phyloP scores from a whole-genome alignment of 75 land plant genomes.

The Larix kaempferi region DNA sequence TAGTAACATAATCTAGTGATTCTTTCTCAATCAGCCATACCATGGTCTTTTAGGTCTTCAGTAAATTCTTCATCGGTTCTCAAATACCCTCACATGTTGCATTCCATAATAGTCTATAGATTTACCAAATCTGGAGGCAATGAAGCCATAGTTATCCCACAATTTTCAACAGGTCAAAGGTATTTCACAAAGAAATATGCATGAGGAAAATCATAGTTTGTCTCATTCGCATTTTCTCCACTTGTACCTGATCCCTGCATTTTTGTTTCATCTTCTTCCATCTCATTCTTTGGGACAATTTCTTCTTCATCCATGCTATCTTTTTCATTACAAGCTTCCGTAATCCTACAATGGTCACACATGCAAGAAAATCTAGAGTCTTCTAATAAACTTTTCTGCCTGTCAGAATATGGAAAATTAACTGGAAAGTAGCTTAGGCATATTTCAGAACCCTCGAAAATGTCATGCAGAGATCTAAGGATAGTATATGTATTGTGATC shows the following conservation, averaged over 20 bases:
- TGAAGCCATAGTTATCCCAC: slow-evolving; percentile 94
- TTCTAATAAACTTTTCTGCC: slow-evolving; percentile 68
- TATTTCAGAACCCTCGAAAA: slow-evolving; percentile 76
- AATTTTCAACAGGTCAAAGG: slow-evolving; percentile 63
- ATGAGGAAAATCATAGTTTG: slow-evolving; percentile 64
- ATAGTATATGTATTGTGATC: slow-evolving; percentile 55
- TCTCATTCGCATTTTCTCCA: slow-evolving; percentile 17
- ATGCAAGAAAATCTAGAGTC: slow-evolving; percentile 84
- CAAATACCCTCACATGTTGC: slow-evolving; percentile 81
- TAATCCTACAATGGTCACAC: slow-evolving; percentile 79
- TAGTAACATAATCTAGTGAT: not conserved
- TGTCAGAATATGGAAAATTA: slow-evolving; percentile 46
- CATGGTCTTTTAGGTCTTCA: slow-evolving; percentile 5
- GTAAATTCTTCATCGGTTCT: slow-evolving; percentile 43
- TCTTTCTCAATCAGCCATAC: not conserved
- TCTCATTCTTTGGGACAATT: slow-evolving; percentile 14
- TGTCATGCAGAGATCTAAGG: slow-evolving; percentile 74
- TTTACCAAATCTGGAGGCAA: slow-evolving; percentile 31
- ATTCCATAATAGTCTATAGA: slow-evolving; percentile 59
- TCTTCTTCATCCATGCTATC: slow-evolving; percentile 44
- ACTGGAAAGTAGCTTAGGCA: slow-evolving; percentile 94
- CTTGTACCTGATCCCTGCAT: slow-evolving; percentile 24
- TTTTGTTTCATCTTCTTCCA: slow-evolving; percentile 25
- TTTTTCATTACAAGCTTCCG: slow-evolving; percentile 71
- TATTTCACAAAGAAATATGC: slow-evolving; percentile 84